Evolutionary conservation across 1,139 yeast species (phyloP).

Genomic region (Suhomyces coccinellae): DNA sequence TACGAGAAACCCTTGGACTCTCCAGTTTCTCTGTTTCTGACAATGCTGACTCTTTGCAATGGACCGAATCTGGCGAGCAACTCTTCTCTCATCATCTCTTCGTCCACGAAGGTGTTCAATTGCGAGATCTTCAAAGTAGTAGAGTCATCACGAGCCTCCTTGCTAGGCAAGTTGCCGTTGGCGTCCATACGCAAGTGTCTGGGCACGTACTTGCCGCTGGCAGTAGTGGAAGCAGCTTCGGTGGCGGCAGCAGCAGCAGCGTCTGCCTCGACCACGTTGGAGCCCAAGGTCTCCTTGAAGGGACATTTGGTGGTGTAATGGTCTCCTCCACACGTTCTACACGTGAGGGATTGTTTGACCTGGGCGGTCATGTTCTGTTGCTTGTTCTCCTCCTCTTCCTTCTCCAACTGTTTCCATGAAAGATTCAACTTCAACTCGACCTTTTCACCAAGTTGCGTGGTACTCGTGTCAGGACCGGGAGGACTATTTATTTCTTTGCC

Average conservation of each 20-base stretch:
- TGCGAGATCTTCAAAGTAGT: conserved; percentile 90
- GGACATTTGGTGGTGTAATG: conserved; percentile 98
- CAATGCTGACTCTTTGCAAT: conserved; percentile 78
- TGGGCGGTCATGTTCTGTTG: conserved; percentile 40
- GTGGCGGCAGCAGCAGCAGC: conserved; percentile 37
- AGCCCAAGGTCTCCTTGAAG: conserved; percentile 84
- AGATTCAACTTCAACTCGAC: conserved; percentile 69
- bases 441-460: conserved; percentile 88
- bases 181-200: conserved; percentile 70
- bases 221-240: conserved; percentile 28
- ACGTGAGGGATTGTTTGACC: conserved; percentile 49
- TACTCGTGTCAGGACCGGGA: conserved; percentile 84
- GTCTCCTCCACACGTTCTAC: conserved; percentile 93
- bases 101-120: conserved; percentile 82
- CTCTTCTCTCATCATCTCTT: conserved; percentile 74
- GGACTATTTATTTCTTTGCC: conserved; percentile 78
- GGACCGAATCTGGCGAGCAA: conserved; percentile 73
- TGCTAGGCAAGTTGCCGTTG: conserved; percentile 54
- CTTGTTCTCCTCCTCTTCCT: conserved; percentile 58
- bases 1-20: conserved; percentile 97
- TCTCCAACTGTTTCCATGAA: conserved; percentile 69
- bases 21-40: conserved; percentile 91
- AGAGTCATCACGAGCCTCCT: conserved; percentile 75
- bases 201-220: conserved; percentile 63
- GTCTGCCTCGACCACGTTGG: conserved; percentile 38